These are phyloP conservation scores for Geosiphon pyriformis DNA, from an alignment of 192 early-diverging fungal species.

Conservation along the genomic window DNA sequence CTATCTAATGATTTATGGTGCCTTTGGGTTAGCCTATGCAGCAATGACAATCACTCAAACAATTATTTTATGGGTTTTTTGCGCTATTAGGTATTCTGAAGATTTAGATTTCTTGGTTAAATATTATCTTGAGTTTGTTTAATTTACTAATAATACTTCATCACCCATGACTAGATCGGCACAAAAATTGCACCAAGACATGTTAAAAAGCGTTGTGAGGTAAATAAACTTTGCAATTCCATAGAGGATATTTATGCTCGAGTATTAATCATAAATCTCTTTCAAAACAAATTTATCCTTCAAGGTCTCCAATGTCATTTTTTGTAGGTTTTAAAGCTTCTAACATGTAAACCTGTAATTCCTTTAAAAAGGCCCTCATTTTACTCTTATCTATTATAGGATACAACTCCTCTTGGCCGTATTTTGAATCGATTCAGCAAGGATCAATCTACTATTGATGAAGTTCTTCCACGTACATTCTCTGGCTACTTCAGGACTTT, in stretches of 20 bases:
- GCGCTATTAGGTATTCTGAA: slow-evolving; percentile 74
- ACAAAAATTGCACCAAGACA: slow-evolving; percentile 60
- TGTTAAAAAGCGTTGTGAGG: slow-evolving; percentile 71
- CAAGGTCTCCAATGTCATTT: slow-evolving; percentile 62
- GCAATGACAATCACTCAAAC: slow-evolving; percentile 60
- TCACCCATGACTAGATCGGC: slow-evolving; percentile 50
- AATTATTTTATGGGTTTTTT: slow-evolving; percentile 71
- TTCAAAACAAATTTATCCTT: background rate
- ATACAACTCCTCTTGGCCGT: slow-evolving; percentile 70
- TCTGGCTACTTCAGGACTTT: slow-evolving; percentile 42
- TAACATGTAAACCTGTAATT: background rate
- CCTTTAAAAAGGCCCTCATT: background rate
- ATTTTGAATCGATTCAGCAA: slow-evolving; percentile 75
- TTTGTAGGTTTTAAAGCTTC: slow-evolving; percentile 34
- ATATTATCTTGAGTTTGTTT: too few species aligned
- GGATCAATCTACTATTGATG: slow-evolving; percentile 43
- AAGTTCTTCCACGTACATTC: slow-evolving; percentile 56
- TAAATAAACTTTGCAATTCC: slow-evolving; percentile 12
- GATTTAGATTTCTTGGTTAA: too few species aligned
- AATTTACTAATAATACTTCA: too few species aligned
- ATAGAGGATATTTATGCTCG: too few species aligned
- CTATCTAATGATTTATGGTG: slow-evolving; percentile 77
- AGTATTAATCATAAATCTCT: background rate
- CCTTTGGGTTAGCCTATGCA: slow-evolving; percentile 67
- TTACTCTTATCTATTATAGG: slow-evolving; percentile 23